Evolutionary conservation across 2,329 filamentous ascomycete genomes (phyloP).

Genomic region (Aspergillus sp.): DNA sequence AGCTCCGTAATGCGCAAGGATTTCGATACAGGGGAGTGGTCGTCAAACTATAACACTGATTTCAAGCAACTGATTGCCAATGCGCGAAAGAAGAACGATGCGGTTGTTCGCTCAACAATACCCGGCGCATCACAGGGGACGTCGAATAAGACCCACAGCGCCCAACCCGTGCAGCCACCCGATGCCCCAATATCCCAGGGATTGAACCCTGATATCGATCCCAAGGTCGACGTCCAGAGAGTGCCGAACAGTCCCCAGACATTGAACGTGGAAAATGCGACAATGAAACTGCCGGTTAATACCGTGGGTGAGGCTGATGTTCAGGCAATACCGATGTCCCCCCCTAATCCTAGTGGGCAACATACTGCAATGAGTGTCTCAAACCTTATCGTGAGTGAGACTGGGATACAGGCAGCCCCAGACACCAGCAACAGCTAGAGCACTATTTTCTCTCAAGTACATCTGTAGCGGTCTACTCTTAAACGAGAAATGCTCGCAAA

Average conservation of each 20-base stretch:
- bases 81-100: constrained; percentile 59
- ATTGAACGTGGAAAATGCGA: neutral
- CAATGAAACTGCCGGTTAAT: neutral
- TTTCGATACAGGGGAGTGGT: constrained; percentile 79
- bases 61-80: constrained; percentile 79
- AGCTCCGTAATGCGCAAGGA: constrained; percentile 75
- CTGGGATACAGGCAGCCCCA: constrained; percentile 4
- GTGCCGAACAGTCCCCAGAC: neutral
- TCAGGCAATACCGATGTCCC: neutral
- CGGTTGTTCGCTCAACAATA: constrained; percentile 26
- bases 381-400: constrained; percentile 2
- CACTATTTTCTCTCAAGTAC: neutral
- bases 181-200: neutral
- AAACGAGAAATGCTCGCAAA: neutral
- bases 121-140: constrained; percentile 18
- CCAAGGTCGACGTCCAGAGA: neutral
- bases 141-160: constrained; percentile 4
- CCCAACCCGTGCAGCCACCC: neutral
- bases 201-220: neutral
- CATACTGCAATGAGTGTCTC: constrained; percentile 2
- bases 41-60: constrained; percentile 67
- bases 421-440: constrained; percentile 11
- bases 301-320: neutral
- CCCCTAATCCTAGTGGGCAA: constrained; percentile 1
- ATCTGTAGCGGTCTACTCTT: neutral